Conservation (phyloP, 257 asterid genomes). For the Capsicum chinense region DNA sequence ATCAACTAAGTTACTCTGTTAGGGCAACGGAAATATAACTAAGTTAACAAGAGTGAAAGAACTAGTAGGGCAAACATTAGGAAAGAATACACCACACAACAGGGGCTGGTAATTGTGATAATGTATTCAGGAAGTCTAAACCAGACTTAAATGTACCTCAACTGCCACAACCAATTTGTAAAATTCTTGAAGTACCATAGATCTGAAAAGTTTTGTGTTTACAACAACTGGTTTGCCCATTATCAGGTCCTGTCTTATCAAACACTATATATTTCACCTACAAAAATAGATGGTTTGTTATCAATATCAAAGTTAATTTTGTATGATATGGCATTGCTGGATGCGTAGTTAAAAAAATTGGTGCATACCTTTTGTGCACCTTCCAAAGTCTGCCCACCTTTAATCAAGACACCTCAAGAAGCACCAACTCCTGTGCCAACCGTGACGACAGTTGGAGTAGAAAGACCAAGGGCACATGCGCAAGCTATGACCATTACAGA, state of each 20-base stretch:
- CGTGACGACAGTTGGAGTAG: conserved; percentile 61
- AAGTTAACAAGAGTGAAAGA: neutral
- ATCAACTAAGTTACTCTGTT: neutral
- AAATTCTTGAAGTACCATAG: conserved; percentile 31
- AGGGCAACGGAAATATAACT: neutral
- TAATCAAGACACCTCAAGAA: conserved; percentile 44
- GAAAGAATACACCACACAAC: neutral
- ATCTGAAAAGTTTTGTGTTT: conserved; percentile 30
- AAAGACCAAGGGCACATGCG: conserved; percentile 60
- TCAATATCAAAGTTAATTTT: too few species aligned
- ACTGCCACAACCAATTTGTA: conserved; percentile 28
- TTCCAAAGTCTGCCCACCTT: conserved; percentile 49
- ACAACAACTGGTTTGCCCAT: conserved; percentile 41
- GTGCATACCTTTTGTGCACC: conserved; percentile 44
- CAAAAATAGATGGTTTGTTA: conserved; percentile 2
- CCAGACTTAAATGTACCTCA: conserved; percentile 28
- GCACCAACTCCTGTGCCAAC: conserved; percentile 60
- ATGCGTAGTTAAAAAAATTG: neutral
- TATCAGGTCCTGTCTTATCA: conserved; percentile 48
- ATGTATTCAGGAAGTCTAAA: neutral
- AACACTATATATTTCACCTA: conserved; percentile 44
- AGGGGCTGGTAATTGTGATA: neutral
- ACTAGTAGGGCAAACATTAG: neutral
- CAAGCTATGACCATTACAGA: conserved; percentile 62
- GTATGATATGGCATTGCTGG: neutral